These are phyloP conservation scores for Fusarium continuum DNA, from an alignment of 2,329 filamentous ascomycete genomes.

Conservation along the genomic window DNA sequence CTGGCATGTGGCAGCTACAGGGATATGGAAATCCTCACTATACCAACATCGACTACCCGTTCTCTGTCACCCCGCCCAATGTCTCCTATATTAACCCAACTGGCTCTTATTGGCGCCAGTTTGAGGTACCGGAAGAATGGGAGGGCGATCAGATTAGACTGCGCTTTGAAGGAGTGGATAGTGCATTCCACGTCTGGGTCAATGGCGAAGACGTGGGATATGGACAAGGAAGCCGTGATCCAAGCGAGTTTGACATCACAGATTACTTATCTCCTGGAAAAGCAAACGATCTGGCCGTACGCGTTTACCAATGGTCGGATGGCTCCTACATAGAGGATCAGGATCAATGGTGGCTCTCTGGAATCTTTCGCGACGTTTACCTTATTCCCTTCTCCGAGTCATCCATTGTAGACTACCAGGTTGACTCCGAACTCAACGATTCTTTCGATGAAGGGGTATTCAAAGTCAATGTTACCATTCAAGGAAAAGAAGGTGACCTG, in stretches of 20 bases:
- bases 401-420: constrained; percentile 50
- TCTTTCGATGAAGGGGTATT: constrained; percentile 62
- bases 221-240: constrained; percentile 76
- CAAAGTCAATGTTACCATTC: constrained; percentile 57
- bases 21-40: constrained; percentile 74
- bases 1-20: constrained; percentile 76
- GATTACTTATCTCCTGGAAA: constrained; percentile 53
- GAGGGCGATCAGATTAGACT: constrained; percentile 68
- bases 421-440: constrained; percentile 66
- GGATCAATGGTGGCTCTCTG: constrained; percentile 72
- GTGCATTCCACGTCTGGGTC: constrained; percentile 75
- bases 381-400: constrained; percentile 67
- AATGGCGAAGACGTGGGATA: constrained; percentile 76
- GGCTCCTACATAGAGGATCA: constrained; percentile 78
- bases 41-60: constrained; percentile 74
- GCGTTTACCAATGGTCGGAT: constrained; percentile 77
- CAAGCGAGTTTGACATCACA: constrained; percentile 77
- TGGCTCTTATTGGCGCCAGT: constrained; percentile 69
- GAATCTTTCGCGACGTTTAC: constrained; percentile 75
- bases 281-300: constrained; percentile 68
- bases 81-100: constrained; percentile 71
- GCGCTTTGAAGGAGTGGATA: constrained; percentile 78
- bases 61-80: constrained; percentile 72
- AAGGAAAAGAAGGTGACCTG: constrained; percentile 55
- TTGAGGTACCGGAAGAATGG: constrained; percentile 59